A percentile compares a stretch with the other conserved stretches of the same genome.
Evolutionary conservation across 179 eudicot genomes (phyloP).

Genomic region (Spergularia azorica): DNA sequence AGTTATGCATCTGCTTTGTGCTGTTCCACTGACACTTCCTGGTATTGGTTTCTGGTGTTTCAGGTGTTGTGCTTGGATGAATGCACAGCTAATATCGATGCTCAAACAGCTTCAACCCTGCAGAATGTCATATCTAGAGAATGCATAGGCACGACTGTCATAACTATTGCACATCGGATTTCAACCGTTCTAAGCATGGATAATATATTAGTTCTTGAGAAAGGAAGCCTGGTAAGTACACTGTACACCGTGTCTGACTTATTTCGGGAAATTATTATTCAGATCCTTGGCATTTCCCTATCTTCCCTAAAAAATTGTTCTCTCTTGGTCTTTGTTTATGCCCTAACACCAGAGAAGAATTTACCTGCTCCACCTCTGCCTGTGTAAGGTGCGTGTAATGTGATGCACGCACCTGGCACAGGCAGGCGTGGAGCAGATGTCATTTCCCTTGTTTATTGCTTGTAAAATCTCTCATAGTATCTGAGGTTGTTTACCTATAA

Average conservation of each 20-base stretch:
- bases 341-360: too few relatives aligned
- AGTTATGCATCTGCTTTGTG: too few relatives aligned
- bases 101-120: slow-evolving; percentile 73
- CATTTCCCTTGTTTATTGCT: background rate
- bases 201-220: slow-evolving; percentile 77
- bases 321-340: too few relatives aligned
- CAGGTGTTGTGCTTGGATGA: slow-evolving; percentile 94
- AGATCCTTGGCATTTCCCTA: too few relatives aligned
- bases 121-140: slow-evolving; percentile 71
- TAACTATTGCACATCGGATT: slow-evolving; percentile 97
- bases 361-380: too few relatives aligned
- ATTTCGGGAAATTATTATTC: background rate
- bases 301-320: too few relatives aligned
- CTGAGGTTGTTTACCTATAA: background rate
- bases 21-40: background rate
- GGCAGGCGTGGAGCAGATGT: too few relatives aligned
- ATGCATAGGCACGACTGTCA: slow-evolving; percentile 79
- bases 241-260: background rate
- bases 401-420: too few relatives aligned
- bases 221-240: slow-evolving; percentile 72
- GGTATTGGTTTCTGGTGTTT: slow-evolving; percentile 20
- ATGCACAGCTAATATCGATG: slow-evolving; percentile 95
- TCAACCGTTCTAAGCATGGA: slow-evolving; percentile 90
- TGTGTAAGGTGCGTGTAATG: too few relatives aligned
- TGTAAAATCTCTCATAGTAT: background rate